phyloP scores from a whole-genome alignment of 345 rosid species.

The Lepidium aucheri region DNA sequence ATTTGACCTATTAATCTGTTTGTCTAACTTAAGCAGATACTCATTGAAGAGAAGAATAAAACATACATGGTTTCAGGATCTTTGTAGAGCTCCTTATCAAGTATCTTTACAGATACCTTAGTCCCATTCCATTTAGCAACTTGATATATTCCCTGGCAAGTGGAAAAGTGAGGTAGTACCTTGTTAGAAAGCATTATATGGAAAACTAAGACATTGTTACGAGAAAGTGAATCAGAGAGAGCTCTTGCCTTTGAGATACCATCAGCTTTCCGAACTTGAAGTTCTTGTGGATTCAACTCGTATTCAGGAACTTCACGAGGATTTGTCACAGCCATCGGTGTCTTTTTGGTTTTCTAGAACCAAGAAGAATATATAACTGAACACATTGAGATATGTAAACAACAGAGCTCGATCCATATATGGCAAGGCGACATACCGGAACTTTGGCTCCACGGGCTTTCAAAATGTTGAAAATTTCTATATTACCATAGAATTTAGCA shows the following conservation, averaged over 20 bases:
- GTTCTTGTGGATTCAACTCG: slow-evolving; percentile 87
- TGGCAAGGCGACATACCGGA: slow-evolving; percentile 40
- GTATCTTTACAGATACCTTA: slow-evolving; percentile 88
- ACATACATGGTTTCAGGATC: slow-evolving; percentile 69
- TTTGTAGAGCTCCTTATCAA: slow-evolving; percentile 62
- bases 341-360: slow-evolving; percentile 68
- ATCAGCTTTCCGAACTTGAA: slow-evolving; percentile 81
- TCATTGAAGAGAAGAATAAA: background rate
- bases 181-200: background rate
- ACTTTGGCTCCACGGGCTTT: slow-evolving; percentile 87
- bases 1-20: background rate
- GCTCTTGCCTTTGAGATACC: slow-evolving; percentile 72
- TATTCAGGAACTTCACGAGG: slow-evolving; percentile 94
- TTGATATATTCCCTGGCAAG: slow-evolving; percentile 82
- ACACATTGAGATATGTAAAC: background rate
- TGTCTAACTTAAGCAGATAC: slow-evolving; percentile 1
- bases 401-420: background rate
- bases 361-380: slow-evolving; percentile 11
- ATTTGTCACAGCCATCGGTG: slow-evolving; percentile 87
- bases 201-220: background rate
- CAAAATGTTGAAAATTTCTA: slow-evolving; percentile 66
- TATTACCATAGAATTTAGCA: slow-evolving; percentile 83
- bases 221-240: background rate
- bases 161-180: background rate
- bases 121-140: slow-evolving; percentile 99